phyloP scores from a whole-genome alignment of 108 stramenopile genomes.

The Poteriospumella lacustris region DNA sequence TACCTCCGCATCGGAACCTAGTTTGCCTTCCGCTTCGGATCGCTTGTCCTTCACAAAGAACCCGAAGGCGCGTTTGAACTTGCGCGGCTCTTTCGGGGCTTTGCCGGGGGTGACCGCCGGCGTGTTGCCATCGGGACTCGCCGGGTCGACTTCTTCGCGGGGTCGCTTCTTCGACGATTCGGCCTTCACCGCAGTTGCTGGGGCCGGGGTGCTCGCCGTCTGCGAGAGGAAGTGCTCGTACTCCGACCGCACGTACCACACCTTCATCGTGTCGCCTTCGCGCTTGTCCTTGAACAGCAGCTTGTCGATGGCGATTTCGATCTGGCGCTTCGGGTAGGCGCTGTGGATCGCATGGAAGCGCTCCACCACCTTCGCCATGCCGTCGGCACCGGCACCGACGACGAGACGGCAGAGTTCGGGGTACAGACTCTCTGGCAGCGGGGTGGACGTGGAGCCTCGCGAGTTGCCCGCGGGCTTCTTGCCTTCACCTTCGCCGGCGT shows the following conservation, averaged over 20 bases:
- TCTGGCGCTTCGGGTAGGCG: not conserved
- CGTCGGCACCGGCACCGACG: not conserved
- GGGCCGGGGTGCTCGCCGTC: not conserved
- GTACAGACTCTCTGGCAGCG: not conserved
- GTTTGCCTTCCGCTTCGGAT: constrained; percentile 1
- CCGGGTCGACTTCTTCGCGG: not conserved
- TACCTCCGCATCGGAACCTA: not conserved
- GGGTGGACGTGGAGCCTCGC: not conserved
- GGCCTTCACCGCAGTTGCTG: not conserved
- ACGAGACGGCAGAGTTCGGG: constrained; percentile 21
- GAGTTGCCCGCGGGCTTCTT: not conserved
- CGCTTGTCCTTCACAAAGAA: constrained; percentile 28
- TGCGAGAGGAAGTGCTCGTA: not conserved
- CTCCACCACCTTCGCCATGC: constrained; percentile 14
- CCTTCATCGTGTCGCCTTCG: not conserved
- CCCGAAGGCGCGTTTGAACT: constrained; percentile 14
- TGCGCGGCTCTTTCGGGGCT: not conserved
- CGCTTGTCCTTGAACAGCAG: constrained; percentile 7
- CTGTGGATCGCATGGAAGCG: not conserved
- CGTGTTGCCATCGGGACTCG: not conserved
- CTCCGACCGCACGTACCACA: constrained; percentile 14
- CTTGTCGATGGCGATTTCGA: constrained; percentile 3
- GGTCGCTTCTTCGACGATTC: not conserved
- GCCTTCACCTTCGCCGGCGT: not conserved
- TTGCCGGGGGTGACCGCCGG: no score